phyloP scores from a whole-genome alignment of 495 filamentous ascomycete species.

The Penicillium roqueforti region DNA sequence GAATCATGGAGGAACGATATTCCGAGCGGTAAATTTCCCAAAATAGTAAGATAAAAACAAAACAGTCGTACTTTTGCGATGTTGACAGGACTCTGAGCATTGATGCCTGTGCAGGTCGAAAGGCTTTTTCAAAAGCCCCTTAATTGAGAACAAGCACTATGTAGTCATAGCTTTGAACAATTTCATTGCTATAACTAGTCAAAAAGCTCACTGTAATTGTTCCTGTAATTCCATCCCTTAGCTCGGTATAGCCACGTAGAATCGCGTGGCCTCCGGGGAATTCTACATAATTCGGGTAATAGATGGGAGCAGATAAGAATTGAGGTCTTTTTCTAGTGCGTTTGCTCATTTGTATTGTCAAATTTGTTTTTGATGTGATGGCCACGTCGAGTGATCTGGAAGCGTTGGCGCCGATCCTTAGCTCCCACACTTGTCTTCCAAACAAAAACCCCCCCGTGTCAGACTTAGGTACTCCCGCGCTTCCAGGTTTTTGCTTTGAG shows the following conservation, averaged over 20 bases:
- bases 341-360: not conserved
- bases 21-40: constrained; percentile 11
- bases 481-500: not conserved
- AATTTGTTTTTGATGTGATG: constrained; percentile 23
- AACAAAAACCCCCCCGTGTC: constrained; percentile 23
- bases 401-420: constrained; percentile 28
- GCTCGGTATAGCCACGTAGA: constrained; percentile 3
- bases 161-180: not conserved
- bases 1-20: not conserved
- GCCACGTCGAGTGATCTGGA: constrained; percentile 27
- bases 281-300: constrained; percentile 9
- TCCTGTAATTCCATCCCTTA: constrained; percentile 15
- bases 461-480: constrained; percentile 10
- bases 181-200: not conserved
- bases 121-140: not conserved
- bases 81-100: not conserved
- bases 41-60: constrained; percentile 39
- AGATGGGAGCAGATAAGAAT: constrained; percentile 2
- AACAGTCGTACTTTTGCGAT: constrained; percentile 5
- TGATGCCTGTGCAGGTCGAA: not conserved
- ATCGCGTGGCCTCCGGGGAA: constrained; percentile 19
- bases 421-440: constrained; percentile 26
- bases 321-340: not conserved
- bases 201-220: not conserved
- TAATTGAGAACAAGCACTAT: not conserved